Percentiles rank a stretch among this genome's conserved stretches.
phyloP scores from a whole-genome alignment of 108 stramenopile species.

The Cyclotella sp. region DNA sequence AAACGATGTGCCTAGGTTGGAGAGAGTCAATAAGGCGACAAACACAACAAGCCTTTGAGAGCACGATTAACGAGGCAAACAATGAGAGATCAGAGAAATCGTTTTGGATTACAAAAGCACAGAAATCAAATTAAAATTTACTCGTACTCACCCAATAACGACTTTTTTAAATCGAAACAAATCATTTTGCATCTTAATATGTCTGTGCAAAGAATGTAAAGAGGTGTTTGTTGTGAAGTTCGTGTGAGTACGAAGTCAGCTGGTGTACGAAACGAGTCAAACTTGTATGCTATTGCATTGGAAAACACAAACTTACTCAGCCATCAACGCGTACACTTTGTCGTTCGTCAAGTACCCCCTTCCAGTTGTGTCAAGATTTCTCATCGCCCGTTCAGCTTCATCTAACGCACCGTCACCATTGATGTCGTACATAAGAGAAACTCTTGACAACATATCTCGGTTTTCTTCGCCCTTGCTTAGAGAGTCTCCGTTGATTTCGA shows the following conservation, averaged over 20 bases:
- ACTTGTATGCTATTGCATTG: not conserved
- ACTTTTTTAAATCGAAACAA: constrained; percentile 42
- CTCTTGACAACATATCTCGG: constrained; percentile 14
- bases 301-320: constrained; percentile 6
- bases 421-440: constrained; percentile 58
- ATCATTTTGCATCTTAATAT: constrained; percentile 35
- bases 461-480: not conserved
- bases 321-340: constrained; percentile 55
- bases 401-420: constrained; percentile 58
- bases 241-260: too few relatives aligned
- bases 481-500: constrained; percentile 3
- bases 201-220: constrained; percentile 6
- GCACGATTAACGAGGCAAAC: not conserved
- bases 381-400: constrained; percentile 51
- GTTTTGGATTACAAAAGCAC: too few relatives aligned
- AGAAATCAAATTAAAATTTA: too few relatives aligned
- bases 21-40: constrained; percentile 49
- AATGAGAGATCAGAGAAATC: not conserved
- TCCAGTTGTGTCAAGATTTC: constrained; percentile 53
- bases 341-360: constrained; percentile 52
- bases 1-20: constrained; percentile 61
- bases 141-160: constrained; percentile 18
- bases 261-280: too few relatives aligned
- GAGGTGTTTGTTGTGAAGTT: too few relatives aligned
- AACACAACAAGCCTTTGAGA: constrained; percentile 26